Conservation (phyloP, 2,329 filamentous ascomycete species). For the Calonectria pseudoturangicola region DNA sequence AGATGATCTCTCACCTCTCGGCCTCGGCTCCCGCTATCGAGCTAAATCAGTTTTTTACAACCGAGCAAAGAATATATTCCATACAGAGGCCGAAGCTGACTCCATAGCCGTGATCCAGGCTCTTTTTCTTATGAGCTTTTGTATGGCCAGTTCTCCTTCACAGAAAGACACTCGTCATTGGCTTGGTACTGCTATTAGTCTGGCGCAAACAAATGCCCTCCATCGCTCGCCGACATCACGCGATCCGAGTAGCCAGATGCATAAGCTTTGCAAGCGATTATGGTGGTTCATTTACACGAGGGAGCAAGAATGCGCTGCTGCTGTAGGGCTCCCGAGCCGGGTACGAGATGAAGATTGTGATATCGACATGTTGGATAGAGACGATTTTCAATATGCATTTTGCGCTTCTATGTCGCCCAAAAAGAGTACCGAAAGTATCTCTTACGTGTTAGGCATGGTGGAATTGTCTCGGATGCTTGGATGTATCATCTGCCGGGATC, state of each 20-base stretch:
- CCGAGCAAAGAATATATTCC: not conserved
- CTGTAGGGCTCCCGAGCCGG: not conserved
- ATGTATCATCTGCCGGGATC: not conserved
- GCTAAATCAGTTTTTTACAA: not conserved
- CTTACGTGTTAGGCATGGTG: not conserved
- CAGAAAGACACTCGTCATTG: not conserved
- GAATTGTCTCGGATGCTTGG: not conserved
- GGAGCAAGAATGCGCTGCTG: not conserved
- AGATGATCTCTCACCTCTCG: not conserved
- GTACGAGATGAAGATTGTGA: not conserved
- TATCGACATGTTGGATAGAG: not conserved
- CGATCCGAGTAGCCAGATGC: not conserved
- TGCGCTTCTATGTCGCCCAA: not conserved
- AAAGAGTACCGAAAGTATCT: not conserved
- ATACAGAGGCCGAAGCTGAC: not conserved
- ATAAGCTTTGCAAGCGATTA: not conserved
- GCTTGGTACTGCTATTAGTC: not conserved
- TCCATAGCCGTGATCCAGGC: not conserved
- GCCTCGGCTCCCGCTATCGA: not conserved
- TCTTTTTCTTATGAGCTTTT: not conserved
- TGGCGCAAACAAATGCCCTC: not conserved
- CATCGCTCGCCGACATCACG: not conserved
- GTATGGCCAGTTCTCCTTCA: not conserved
- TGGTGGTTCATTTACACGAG: not conserved
- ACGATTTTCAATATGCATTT: not conserved